Base-by-base conservation (phyloP, 768 basidiomycete genomes). In the Lactarius akahatsu region DNA sequence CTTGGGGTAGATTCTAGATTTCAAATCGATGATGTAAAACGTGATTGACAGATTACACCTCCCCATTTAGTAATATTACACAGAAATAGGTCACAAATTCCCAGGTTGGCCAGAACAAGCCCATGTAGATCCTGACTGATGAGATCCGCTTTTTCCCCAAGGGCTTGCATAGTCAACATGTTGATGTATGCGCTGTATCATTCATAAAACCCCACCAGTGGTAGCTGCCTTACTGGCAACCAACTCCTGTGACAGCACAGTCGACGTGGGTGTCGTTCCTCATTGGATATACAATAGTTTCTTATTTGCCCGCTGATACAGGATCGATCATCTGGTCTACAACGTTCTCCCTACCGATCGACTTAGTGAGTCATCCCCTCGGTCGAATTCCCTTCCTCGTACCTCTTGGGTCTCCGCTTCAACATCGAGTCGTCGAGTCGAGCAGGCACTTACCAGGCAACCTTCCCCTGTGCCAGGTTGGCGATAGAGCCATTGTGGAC, bases 21-120 rank as follows among this genome's bases (percentile, higher is more conserved):
- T 50, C 50, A 52, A 26, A 52, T 52, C 50, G 50, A 52, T 52
- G 15, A 52, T 52, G 50, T 52, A 52, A 38, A 38, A 52, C 50
- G 50, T 52, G 50, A 52, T 52, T 52, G 41, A 16, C 41, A 41
- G 41, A 41, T 41, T 18, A 18, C 41, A 15, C 41, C 5, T 41
- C 20, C 20, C 43, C 16, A n/a, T 45, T 45, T 45, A n/a, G 43
- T 45, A 18, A 15, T 16, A 41, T 41, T 15, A 41, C 41, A 2
- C 40, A 41, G 40, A 41, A 41, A 41, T 41, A 16, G 15, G n/a
- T 47, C 45, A 47, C n/a, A 47, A 47, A 4, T 47, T 7, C 41
- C 41, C 41, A 18, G 41, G 16, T 41, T 41, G 41, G 16, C 41
- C 16, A 38, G 36, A 38, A 38, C 11, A 38, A 4, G 34, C 34